Conservation (phyloP, 306 rosid genomes). For the Canavalia gladiata region DNA sequence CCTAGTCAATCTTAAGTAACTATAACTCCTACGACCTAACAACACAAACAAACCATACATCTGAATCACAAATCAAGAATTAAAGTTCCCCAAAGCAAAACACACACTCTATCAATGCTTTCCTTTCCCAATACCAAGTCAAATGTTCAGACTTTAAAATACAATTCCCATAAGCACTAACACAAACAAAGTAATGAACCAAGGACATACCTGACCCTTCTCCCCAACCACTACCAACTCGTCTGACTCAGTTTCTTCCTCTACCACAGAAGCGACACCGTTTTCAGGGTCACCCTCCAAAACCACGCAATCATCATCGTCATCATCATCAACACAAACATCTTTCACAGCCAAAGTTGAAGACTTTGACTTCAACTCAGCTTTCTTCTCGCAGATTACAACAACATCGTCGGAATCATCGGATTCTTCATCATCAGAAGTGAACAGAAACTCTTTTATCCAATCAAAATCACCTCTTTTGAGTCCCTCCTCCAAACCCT, state of each 20-base stretch:
- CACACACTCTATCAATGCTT: not conserved
- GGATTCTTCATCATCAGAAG: constrained; percentile 43
- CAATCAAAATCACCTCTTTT: constrained; percentile 48
- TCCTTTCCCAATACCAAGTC: not conserved
- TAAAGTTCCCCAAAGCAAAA: not conserved
- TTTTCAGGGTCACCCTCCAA: constrained; percentile 80
- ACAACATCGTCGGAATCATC: constrained; percentile 67
- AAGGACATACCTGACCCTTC: constrained; percentile 74
- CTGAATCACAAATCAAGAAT: constrained; percentile 20
- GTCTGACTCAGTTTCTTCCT: constrained; percentile 58
- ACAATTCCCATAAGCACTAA: not conserved
- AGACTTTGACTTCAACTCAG: constrained; percentile 54
- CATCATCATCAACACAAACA: constrained; percentile 52
- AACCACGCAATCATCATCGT: constrained; percentile 76
- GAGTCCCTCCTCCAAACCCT: constrained; percentile 21
- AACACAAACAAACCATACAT: not conserved
- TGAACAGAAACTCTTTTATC: constrained; percentile 56
- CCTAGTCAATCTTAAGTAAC: not conserved
- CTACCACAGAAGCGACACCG: constrained; percentile 49
- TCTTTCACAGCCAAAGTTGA: constrained; percentile 42
- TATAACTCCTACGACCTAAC: constrained; percentile 12
- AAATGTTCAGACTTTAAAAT: not conserved
- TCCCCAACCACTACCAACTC: constrained; percentile 78
- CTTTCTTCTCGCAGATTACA: constrained; percentile 57
- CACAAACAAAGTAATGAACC: not conserved